Percentiles rank a stretch among this genome's conserved stretches.
Evolutionary conservation across 768 basidiomycete species (phyloP).

Genomic region (Boletus rufocinnamomeus): DNA sequence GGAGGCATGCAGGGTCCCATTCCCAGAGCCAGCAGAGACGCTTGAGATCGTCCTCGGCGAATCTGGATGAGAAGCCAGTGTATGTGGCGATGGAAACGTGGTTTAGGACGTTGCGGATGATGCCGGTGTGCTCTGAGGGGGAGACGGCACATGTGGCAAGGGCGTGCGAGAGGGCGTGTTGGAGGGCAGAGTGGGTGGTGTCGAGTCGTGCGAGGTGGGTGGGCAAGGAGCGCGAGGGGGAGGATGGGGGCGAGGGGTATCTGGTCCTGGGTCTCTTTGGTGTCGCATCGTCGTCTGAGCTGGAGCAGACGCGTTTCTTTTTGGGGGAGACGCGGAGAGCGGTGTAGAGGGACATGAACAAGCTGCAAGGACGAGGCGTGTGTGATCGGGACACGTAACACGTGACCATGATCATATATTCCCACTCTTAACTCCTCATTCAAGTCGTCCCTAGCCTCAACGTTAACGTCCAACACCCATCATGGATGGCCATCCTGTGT

Average conservation of each 20-base stretch:
- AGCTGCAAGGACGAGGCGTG: conserved; percentile 1
- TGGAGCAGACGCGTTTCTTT: conserved; percentile 63
- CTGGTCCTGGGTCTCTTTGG: conserved; percentile 68
- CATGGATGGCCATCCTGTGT: conserved; percentile 26
- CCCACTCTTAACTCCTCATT: conserved; percentile 10
- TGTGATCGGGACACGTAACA: conserved; percentile 34
- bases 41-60: conserved; percentile 67
- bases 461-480: neutral
- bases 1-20: conserved; percentile 63
- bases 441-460: too few relatives aligned
- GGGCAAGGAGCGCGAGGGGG: conserved; percentile 48
- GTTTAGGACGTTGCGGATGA: conserved; percentile 77
- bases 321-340: conserved; percentile 64
- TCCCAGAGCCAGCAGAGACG: conserved; percentile 90
- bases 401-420: too few relatives aligned
- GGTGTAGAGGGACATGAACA: conserved; percentile 19
- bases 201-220: conserved; percentile 60
- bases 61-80: conserved; percentile 61
- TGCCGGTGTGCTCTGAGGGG: conserved; percentile 73
- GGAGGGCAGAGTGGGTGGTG: conserved; percentile 66
- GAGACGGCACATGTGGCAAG: conserved; percentile 81
- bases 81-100: conserved; percentile 72
- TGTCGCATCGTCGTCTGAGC: conserved; percentile 53
- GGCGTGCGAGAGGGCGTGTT: conserved; percentile 83
- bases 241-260: conserved; percentile 50